Evolutionary conservation across 495 filamentous ascomycete species (phyloP).

Genomic region (Chaetomium tenue): DNA sequence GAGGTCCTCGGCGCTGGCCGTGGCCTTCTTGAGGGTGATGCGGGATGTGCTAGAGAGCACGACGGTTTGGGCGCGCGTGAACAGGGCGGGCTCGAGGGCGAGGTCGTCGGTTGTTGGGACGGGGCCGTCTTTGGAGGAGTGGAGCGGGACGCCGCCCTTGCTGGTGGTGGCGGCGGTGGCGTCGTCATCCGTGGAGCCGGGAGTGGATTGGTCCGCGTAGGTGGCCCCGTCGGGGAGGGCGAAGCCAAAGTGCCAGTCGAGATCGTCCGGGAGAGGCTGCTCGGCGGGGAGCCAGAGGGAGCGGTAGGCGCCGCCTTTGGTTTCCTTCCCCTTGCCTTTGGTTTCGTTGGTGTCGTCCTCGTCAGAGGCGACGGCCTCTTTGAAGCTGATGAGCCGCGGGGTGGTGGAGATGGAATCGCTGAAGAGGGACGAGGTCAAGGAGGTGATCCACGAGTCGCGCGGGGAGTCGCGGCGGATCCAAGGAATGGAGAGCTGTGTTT

Average conservation of each 20-base stretch:
- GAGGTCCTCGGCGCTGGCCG: conserved; percentile 22
- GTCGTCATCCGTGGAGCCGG: conserved; percentile 35
- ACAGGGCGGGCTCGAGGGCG: conserved; percentile 57
- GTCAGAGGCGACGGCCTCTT: conserved; percentile 73
- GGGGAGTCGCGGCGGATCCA: conserved; percentile 71
- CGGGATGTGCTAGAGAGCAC: conserved; percentile 40
- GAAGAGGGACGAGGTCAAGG: conserved; percentile 68
- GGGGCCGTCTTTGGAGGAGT: conserved; percentile 48
- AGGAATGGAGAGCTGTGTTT: conserved; percentile 55
- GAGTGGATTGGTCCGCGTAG: conserved; percentile 37
- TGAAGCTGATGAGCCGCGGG: conserved; percentile 68
- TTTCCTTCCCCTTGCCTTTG: neutral
- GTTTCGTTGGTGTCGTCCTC: conserved; percentile 33
- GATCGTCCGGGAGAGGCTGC: conserved; percentile 56
- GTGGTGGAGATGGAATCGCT: conserved; percentile 58
- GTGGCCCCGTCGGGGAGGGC: conserved; percentile 59
- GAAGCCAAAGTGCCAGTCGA: conserved; percentile 92
- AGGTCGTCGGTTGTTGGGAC: conserved; percentile 51
- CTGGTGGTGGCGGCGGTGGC: conserved; percentile 22
- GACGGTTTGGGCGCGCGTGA: conserved; percentile 58
- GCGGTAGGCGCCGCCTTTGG: conserved; percentile 36
- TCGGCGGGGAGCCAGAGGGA: conserved; percentile 85
- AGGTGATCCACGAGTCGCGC: conserved; percentile 78
- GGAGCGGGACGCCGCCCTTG: conserved; percentile 21
- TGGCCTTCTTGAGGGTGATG: conserved; percentile 5